These are phyloP conservation scores for Cucumis melo DNA, from an alignment of 306 rosid species.

Conservation along the genomic window DNA sequence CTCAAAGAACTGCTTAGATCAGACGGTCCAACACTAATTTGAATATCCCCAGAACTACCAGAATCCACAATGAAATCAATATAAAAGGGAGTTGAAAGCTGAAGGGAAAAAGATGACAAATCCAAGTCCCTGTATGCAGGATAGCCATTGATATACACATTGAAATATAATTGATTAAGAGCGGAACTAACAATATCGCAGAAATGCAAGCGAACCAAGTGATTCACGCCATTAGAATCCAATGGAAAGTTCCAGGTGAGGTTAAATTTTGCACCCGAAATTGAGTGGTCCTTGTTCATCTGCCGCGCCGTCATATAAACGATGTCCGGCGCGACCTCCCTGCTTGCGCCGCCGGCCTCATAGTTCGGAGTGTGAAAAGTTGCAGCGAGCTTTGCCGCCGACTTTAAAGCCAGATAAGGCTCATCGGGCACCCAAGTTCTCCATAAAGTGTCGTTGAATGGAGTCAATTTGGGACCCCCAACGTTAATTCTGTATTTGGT, in stretches of 20 bases:
- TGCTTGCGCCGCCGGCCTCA: constrained; percentile 44
- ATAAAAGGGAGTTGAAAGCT: constrained; percentile 63
- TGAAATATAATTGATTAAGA: constrained; percentile 54
- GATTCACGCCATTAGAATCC: constrained; percentile 21
- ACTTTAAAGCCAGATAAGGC: constrained; percentile 46
- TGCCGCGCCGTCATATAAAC: constrained; percentile 86
- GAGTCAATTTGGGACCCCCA: constrained; percentile 66
- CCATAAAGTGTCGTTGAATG: constrained; percentile 89
- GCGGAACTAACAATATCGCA: constrained; percentile 72
- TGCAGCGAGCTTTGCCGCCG: constrained; percentile 46
- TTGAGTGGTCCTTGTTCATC: constrained; percentile 53
- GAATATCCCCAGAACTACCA: constrained; percentile 37
- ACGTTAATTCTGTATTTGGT: constrained; percentile 70
- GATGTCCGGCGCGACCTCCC: constrained; percentile 69
- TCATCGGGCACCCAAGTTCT: constrained; percentile 93
- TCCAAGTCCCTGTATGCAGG: constrained; percentile 68
- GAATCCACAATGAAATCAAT: constrained; percentile 65
- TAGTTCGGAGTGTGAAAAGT: constrained; percentile 53
- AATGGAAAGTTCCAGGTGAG: constrained; percentile 76
- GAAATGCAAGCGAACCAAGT: constrained; percentile 80
- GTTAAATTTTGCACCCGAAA: constrained; percentile 42
- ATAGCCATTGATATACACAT: constrained; percentile 68
- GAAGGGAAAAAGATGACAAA: constrained; percentile 45
- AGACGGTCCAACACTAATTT: constrained; percentile 84
- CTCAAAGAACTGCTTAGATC: constrained; percentile 45